Evolutionary conservation across 1,284 basidiomycete genomes (phyloP), one percentile per base, ranked within the genome.

Genomic region (Hemileia vastatrix): DNA sequence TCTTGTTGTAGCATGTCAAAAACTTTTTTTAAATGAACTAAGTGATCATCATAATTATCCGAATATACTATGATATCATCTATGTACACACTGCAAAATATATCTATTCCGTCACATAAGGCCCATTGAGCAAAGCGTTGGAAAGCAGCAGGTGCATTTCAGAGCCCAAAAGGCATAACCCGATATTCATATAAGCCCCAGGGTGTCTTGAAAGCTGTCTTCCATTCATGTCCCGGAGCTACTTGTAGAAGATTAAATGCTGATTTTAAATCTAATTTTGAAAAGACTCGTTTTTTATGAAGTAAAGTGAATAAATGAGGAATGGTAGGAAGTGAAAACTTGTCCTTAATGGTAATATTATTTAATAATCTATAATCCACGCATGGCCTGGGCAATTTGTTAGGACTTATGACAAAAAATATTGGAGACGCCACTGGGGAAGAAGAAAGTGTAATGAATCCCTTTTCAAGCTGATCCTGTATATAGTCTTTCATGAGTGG

Each of bases 151-250:
- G 78, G 78, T 0, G 76, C 76, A 64, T 80, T 80, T 47, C 73
- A 76, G 4, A 79, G 68, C 0, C 79, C 76, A 55, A 79, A 79
- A 0, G 76, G 77, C 76, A 80, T 76, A 31, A 80, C 76, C 1
- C 68, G 57, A 60, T 67, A 77, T 66, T 80, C 74, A 64, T 73
- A 80, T 2, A 72, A 68, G 0, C 80, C 78, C 15, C 74, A 75
- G n/a, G 69, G 73, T 0, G 73, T 77, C n/a, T 65, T n/a, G 66
- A 79, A 79, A 0, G 75, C 73, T 0, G 77, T 78, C 54, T 77
- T 78, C 72, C 70, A 73, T 51, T 76, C 71, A 49, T 75, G 66
- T 0, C 74, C 70, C 19, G 32, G 13, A 2, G 31, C 21, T 1
- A 78, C 68, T 0, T 71, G 62, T 1, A 78, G 19, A 0, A 72